Evolutionary conservation across 1,284 basidiomycete species (phyloP), one percentile per base, ranked within the genome.

Genomic region (Tetrapyrgos nigripes): DNA sequence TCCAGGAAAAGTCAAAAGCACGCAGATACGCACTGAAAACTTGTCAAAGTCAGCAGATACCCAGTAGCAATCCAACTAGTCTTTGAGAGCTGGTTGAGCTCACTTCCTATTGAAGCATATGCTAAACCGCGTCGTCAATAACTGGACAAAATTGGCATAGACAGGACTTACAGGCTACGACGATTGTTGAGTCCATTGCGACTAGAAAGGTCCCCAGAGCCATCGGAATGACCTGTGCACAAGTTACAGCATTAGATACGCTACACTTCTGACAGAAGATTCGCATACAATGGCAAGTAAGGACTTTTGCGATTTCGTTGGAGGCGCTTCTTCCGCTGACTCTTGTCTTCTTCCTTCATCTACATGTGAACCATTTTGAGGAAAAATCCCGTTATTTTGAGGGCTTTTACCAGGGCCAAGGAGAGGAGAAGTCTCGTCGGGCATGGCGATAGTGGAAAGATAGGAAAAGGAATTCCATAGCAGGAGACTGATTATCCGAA

Each of bases 31-130:
- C 56, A 86, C 86, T 87, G 86, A 62, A 87, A 85, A 59, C 80
- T 83, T 0, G 85, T 84, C 44, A 83, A 68, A 0, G 85, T 86
- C 44, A 88, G 69, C 75, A 88, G 79, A 64, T 88, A 88, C 0
- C 82, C 80, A 0, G 86, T 88, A 2, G 85, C 83, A 29, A 88
- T 83, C 86, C 86, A 88, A 63, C 85, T 86, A 0, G 84, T 86
- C 61, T 81, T 86, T 62, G 87, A 84, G 2, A 88, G 77, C 65
- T 86, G 80, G 6, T 87, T 79, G 11, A 88, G 73, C 60, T 88
- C 84, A 64, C 79, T 87, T 11, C 86, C 86, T 54, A 88, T 88
- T 1, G 83, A 75, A 4, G 85, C 84, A 64, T 86, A 87, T 0
- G 85, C 80, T 83, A 29, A 33, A 23, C 40, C 23, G n/a, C 5